Conservation (phyloP, 2,329 filamentous ascomycete species). For the Albifimbria verrucaria region DNA sequence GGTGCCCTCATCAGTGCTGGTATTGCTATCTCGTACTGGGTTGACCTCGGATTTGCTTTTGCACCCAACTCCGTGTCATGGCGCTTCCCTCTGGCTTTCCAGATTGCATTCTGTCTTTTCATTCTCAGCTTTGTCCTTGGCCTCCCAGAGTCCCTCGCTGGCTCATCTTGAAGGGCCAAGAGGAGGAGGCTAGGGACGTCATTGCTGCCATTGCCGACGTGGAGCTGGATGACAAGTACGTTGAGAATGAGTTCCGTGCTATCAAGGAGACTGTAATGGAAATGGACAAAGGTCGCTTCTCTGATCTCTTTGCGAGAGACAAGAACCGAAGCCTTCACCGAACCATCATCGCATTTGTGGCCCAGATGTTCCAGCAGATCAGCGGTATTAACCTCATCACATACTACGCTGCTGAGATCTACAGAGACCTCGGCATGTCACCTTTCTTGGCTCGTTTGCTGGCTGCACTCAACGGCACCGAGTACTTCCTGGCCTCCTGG, state of each 20-base stretch:
- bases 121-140: slow-evolving; percentile 51
- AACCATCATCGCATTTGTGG: slow-evolving; percentile 56
- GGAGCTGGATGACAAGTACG: slow-evolving; percentile 52
- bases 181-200: slow-evolving; percentile 44
- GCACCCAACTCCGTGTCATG: slow-evolving; percentile 36
- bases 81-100: slow-evolving; percentile 58
- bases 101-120: slow-evolving; percentile 56
- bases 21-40: slow-evolving; percentile 58
- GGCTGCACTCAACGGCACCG: slow-evolving; percentile 38
- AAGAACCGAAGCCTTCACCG: slow-evolving; percentile 56
- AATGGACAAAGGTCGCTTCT: slow-evolving; percentile 57
- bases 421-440: slow-evolving; percentile 50
- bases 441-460: slow-evolving; percentile 56
- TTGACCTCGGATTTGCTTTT: slow-evolving; percentile 56
- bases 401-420: slow-evolving; percentile 61
- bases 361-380: slow-evolving; percentile 64
- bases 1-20: slow-evolving; percentile 55
- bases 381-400: slow-evolving; percentile 61
- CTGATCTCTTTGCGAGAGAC: slow-evolving; percentile 54
- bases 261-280: slow-evolving; percentile 70
- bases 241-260: slow-evolving; percentile 55
- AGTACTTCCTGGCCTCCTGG: slow-evolving; percentile 63
- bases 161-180: slow-evolving; percentile 42
- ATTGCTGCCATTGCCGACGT: slow-evolving; percentile 53
- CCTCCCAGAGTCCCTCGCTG: slow-evolving; percentile 51